A percentile compares a stretch with the other conserved stretches of the same genome.
phyloP scores from a whole-genome alignment of 192 early-diverging fungal genomes.

The Rhizoclosmatium sp. region DNA sequence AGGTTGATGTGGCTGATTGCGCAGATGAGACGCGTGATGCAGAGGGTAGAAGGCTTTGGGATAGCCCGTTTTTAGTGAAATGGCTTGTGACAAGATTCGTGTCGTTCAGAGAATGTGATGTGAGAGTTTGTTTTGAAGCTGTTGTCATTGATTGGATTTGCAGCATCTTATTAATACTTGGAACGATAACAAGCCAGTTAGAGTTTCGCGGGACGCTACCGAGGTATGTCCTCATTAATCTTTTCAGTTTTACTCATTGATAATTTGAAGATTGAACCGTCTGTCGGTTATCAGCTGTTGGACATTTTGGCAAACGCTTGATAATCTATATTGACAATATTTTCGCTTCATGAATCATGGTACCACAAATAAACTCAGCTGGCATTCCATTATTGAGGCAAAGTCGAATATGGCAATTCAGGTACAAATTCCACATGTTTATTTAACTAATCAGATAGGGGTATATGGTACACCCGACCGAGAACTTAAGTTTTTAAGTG shows the following conservation, averaged over 20 bases:
- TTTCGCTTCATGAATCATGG: too few relatives aligned
- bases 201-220: slow-evolving; percentile 2
- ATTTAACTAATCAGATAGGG: too few relatives aligned
- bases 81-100: slow-evolving; percentile 24
- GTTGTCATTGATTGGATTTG: not conserved
- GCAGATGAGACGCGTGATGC: not conserved
- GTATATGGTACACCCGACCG: too few relatives aligned
- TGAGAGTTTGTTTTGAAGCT: slow-evolving; percentile 8
- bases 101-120: slow-evolving; percentile 21
- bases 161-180: slow-evolving; percentile 2
- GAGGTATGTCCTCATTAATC: not conserved
- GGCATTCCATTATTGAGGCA: too few relatives aligned
- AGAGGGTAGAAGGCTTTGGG: not conserved
- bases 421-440: too few relatives aligned
- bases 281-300: not conserved
- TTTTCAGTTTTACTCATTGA: not conserved
- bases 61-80: slow-evolving; percentile 3
- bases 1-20: not conserved
- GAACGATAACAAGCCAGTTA: slow-evolving; percentile 6
- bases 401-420: too few relatives aligned
- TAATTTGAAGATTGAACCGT: slow-evolving; percentile 6
- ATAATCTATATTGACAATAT: too few relatives aligned
- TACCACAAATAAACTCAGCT: too few relatives aligned
- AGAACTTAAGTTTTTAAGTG: too few relatives aligned
- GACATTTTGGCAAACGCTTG: not conserved